phyloP scores from a whole-genome alignment of 495 filamentous ascomycete genomes.

The Parachaetomium inaequale region DNA sequence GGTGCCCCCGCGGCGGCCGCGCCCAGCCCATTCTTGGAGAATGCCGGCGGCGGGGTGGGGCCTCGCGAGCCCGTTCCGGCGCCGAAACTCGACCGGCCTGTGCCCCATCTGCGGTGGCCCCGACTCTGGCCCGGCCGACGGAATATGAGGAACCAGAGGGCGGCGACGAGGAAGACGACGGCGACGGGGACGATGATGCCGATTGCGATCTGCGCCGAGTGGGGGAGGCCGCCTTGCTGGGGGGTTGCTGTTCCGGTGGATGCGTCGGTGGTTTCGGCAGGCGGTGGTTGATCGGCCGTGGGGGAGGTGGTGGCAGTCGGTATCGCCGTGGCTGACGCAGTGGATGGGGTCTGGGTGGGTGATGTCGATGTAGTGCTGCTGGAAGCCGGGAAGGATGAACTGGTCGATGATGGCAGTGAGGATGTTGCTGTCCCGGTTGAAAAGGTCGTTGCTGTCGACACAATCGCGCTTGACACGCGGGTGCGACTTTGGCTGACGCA shows the following conservation, averaged over 20 bases:
- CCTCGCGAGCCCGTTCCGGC: background rate
- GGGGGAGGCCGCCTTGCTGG: background rate
- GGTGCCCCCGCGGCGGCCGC: background rate
- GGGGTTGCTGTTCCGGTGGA: background rate
- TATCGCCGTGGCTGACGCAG: background rate
- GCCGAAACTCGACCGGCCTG: background rate
- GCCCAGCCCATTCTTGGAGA: background rate
- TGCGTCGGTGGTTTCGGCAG: background rate
- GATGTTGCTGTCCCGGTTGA: background rate
- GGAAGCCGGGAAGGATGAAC: background rate
- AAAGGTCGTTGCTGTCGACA: background rate
- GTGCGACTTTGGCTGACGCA: constrained; percentile 11
- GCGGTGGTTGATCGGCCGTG: background rate
- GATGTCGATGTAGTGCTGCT: background rate
- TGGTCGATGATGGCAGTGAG: background rate
- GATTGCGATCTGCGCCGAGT: constrained; percentile 13
- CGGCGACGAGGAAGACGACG: constrained; percentile 5
- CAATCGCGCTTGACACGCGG: background rate
- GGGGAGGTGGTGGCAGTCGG: background rate
- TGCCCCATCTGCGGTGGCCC: background rate
- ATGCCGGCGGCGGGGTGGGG: constrained; percentile 2
- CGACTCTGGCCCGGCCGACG: background rate
- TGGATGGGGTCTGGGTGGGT: background rate
- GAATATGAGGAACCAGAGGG: constrained; percentile 12
- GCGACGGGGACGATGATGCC: constrained; percentile 7